phyloP scores from a whole-genome alignment of 192 early-diverging fungal species.

The Funneliformis mosseae region DNA sequence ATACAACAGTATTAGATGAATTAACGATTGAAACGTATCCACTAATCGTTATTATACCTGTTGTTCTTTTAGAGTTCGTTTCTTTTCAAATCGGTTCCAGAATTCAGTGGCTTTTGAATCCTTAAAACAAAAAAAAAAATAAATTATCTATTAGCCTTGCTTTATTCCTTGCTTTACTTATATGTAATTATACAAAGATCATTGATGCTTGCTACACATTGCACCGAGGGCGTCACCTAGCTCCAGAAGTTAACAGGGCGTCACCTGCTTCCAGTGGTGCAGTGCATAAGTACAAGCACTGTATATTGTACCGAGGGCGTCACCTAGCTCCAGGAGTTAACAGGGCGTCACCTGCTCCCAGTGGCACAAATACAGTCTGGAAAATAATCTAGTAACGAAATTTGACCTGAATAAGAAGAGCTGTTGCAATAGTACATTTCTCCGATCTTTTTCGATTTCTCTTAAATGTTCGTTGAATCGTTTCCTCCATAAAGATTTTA shows the following conservation, averaged over 20 bases:
- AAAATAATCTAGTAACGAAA: background rate
- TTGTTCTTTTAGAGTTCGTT: background rate
- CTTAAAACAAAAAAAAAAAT: slow-evolving; percentile 19
- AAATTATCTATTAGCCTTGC: slow-evolving; percentile 1
- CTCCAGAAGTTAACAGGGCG: slow-evolving; percentile 29
- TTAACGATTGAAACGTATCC: slow-evolving; percentile 14
- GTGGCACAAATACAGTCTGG: slow-evolving; percentile 29
- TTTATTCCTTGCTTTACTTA: background rate
- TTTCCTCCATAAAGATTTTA: slow-evolving; percentile 13
- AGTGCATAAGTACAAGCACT: no score
- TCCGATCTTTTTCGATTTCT: slow-evolving; percentile 22
- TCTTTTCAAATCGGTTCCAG: slow-evolving; percentile 27
- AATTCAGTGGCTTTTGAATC: slow-evolving; percentile 22
- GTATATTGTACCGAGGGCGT: slow-evolving; percentile 28
- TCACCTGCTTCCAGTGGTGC: no score
- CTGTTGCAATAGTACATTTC: slow-evolving; percentile 10
- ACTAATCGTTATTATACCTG: slow-evolving; percentile 19
- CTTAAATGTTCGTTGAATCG: slow-evolving; percentile 22
- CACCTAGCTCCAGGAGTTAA: slow-evolving; percentile 28
- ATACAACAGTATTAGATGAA: slow-evolving; percentile 22
- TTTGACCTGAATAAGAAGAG: slow-evolving; percentile 14
- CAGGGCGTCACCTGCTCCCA: slow-evolving; percentile 28
- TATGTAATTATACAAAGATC: background rate
- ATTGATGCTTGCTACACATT: slow-evolving; percentile 23
- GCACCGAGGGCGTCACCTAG: slow-evolving; percentile 25